Conservation (phyloP, 2,329 filamentous ascomycete genomes). For the Scedosporium dehoogii region DNA sequence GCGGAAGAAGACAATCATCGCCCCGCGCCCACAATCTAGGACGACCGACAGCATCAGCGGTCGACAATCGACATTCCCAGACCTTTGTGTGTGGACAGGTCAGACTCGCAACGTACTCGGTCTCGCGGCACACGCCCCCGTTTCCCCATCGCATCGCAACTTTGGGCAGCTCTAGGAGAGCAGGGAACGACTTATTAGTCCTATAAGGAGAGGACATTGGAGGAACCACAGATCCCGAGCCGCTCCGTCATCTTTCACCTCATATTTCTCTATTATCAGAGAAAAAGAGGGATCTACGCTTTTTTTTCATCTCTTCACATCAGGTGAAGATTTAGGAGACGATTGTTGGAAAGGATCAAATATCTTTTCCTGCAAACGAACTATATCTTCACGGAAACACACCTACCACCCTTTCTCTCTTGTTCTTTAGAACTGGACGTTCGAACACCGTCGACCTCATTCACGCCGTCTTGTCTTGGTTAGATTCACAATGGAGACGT, state of each 20-base stretch:
- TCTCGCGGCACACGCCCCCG: not conserved
- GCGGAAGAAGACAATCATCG: not conserved
- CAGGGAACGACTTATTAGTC: not conserved
- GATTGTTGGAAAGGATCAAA: not conserved
- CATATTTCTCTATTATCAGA: not conserved
- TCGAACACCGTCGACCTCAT: not conserved
- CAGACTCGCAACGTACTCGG: no score
- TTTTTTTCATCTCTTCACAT: not conserved
- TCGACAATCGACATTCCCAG: no score
- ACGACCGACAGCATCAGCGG: no score
- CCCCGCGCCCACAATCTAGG: not conserved
- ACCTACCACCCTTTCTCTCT: no score
- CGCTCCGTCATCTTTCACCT: not conserved
- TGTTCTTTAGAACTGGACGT: no score
- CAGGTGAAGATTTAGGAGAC: not conserved
- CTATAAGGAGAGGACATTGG: constrained; percentile 1
- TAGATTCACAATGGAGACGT: constrained; percentile 72
- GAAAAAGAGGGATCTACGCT: not conserved
- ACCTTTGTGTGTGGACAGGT: no score
- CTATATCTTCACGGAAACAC: no score
- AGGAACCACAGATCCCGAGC: not conserved
- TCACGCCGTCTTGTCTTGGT: not conserved
- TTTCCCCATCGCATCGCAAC: not conserved
- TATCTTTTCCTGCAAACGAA: no score
- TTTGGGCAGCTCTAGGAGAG: constrained; percentile 4